A percentile compares a stretch with the other conserved stretches of the same genome.
Evolutionary conservation across 768 basidiomycete species (phyloP).

Genomic region (Lactarius psammicola): DNA sequence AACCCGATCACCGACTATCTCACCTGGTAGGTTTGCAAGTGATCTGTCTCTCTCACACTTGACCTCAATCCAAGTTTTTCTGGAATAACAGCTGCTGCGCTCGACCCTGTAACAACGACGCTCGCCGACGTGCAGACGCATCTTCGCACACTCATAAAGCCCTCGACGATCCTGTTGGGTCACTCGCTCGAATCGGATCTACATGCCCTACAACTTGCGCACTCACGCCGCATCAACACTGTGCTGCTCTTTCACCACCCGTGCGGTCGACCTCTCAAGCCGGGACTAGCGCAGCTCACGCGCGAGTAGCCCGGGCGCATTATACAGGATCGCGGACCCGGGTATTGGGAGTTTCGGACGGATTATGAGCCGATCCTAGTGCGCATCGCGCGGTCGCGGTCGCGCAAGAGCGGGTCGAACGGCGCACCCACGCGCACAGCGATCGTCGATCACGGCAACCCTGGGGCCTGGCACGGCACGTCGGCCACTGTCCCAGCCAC

Average conservation of each 20-base stretch:
- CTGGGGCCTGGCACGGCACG: conserved; percentile 76
- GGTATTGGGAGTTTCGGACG: conserved; percentile 83
- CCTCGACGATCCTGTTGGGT: conserved; percentile 80
- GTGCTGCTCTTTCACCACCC: conserved; percentile 90
- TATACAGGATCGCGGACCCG: conserved; percentile 78
- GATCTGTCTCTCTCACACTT: not conserved
- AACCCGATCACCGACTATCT: conserved; percentile 88
- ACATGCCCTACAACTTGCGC: conserved; percentile 80
- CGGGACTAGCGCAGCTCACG: conserved; percentile 94
- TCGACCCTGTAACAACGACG: conserved; percentile 71
- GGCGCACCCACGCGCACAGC: conserved; percentile 50
- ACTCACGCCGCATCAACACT: conserved; percentile 89
- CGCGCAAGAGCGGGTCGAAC: not conserved
- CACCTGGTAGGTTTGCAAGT: conserved; percentile 58
- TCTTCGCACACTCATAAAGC: conserved; percentile 59
- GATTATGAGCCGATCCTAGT: conserved; percentile 90
- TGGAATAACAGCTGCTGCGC: conserved; percentile 79
- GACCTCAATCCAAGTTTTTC: conserved; percentile 65
- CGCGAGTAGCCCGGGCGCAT: conserved; percentile 90
- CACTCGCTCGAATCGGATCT: conserved; percentile 97
- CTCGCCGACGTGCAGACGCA: conserved; percentile 74
- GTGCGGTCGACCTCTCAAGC: conserved; percentile 89
- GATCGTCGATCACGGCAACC: conserved; percentile 85
- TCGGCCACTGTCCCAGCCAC: conserved; percentile 61
- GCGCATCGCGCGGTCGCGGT: conserved; percentile 59